A percentile compares a stretch with the other conserved stretches of the same genome.
phyloP scores from a whole-genome alignment of 2,329 filamentous ascomycete species.

The Diaporthe sp. region DNA sequence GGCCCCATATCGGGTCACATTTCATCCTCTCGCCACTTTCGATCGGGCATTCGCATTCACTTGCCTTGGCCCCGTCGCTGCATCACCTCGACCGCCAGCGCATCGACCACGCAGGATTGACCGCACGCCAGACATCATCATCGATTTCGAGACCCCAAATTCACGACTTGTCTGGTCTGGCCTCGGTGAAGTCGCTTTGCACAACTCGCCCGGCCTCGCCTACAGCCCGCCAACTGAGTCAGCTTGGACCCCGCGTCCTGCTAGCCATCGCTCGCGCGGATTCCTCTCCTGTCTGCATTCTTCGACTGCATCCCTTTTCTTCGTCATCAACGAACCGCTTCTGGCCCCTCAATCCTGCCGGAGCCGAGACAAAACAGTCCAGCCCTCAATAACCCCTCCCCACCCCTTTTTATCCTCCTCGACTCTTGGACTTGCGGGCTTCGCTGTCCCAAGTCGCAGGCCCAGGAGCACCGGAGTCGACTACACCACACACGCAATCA shows the following conservation, averaged over 20 bases:
- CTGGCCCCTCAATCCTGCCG: constrained; percentile 32
- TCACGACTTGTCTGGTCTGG: constrained; percentile 5
- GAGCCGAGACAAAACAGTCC: constrained; percentile 15
- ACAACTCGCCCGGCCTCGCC: constrained; percentile 34
- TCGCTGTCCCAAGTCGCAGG: constrained; percentile 23
- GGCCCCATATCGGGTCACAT: constrained; percentile 32
- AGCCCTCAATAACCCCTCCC: constrained; percentile 14
- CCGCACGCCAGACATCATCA: constrained; percentile 1
- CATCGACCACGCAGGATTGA: background rate
- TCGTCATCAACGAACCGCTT: constrained; percentile 30
- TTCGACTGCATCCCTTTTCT: constrained; percentile 41
- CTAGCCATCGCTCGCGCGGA: constrained; percentile 35
- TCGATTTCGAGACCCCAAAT: background rate
- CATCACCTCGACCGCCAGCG: constrained; percentile 5
- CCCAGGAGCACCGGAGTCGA: constrained; percentile 33
- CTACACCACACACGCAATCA: constrained; percentile 29
- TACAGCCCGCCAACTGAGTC: constrained; percentile 36
- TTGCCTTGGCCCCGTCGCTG: background rate
- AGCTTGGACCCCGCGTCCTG: constrained; percentile 43
- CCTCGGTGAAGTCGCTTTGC: constrained; percentile 31
- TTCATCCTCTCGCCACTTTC: constrained; percentile 31
- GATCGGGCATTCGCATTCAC: constrained; percentile 29
- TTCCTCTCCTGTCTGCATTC: constrained; percentile 39
- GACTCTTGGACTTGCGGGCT: constrained; percentile 21
- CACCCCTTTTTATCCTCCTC: constrained; percentile 19